phyloP scores from a whole-genome alignment of 768 basidiomycete genomes.

The Mycena metata region DNA sequence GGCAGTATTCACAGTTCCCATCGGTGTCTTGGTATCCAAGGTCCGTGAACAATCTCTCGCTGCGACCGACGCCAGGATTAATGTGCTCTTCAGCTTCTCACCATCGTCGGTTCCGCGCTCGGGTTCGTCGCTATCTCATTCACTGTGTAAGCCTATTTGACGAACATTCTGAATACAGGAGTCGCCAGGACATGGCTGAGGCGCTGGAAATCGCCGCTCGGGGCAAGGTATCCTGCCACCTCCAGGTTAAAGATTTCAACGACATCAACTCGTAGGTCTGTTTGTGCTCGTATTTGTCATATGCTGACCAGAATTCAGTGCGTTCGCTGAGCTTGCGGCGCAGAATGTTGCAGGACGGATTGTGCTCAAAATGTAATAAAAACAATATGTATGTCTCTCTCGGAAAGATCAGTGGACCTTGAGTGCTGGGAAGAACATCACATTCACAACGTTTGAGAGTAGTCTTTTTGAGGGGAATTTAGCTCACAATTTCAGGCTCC shows the following conservation, averaged over 20 bases:
- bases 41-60: conserved; percentile 33
- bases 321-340: conserved; percentile 20
- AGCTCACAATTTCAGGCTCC: too few species aligned
- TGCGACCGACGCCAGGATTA: not conserved
- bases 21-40: conserved; percentile 55
- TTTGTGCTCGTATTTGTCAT: not conserved
- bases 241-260: conserved; percentile 58
- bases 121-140: conserved; percentile 45
- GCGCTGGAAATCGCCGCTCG: conserved; percentile 78
- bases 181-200: conserved; percentile 85
- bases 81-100: conserved; percentile 16
- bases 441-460: too few species aligned
- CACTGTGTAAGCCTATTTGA: not conserved
- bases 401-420: too few species aligned
- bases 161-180: conserved; percentile 57
- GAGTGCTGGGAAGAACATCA: too few species aligned
- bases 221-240: conserved; percentile 76
- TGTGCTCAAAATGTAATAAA: conserved; percentile 44
- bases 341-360: conserved; percentile 52
- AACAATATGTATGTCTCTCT: too few species aligned
- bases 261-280: conserved; percentile 64
- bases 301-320: not conserved
- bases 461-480: too few species aligned
- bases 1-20: conserved; percentile 66
- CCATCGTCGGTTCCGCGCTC: conserved; percentile 49